Evolutionary conservation across 108 stramenopile species (phyloP).

Genomic region (Skeletonema menzelii): DNA sequence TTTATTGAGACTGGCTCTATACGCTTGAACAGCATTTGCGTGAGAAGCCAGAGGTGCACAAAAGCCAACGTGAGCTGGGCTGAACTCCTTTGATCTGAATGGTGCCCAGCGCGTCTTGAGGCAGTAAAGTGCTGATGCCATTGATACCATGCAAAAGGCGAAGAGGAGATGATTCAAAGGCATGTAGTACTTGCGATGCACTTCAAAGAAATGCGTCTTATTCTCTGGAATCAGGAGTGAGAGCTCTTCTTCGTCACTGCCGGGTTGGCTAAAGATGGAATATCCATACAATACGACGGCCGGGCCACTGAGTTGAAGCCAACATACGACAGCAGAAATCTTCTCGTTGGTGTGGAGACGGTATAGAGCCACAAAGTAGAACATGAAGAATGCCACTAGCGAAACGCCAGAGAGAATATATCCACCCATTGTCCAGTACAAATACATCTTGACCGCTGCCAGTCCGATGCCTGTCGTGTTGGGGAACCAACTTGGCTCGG

Average conservation of each 20-base stretch:
- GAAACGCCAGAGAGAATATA: conserved; percentile 33
- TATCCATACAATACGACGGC: conserved; percentile 44
- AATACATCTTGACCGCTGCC: conserved; percentile 36
- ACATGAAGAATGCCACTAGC: conserved; percentile 30
- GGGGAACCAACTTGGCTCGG: conserved; percentile 45
- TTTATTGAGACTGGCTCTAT: conserved; percentile 29
- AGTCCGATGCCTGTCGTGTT: conserved; percentile 50
- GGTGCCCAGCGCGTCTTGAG: conserved; percentile 22
- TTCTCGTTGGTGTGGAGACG: conserved; percentile 42
- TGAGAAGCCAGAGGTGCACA: conserved; percentile 42
- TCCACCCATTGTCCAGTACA: conserved; percentile 40
- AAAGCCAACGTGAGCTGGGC: conserved; percentile 48
- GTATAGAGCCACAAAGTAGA: conserved; percentile 41
- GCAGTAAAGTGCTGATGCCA: conserved; percentile 36
- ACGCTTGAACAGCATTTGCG: conserved; percentile 47
- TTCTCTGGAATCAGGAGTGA: conserved; percentile 19
- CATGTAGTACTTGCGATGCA: conserved; percentile 40
- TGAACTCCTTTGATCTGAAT: conserved; percentile 41
- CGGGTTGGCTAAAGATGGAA: conserved; percentile 45
- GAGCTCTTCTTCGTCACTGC: conserved; percentile 23
- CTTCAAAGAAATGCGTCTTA: conserved; percentile 20
- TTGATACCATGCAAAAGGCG: conserved; percentile 34
- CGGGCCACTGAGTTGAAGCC: conserved; percentile 49
- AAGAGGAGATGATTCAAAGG: conserved; percentile 36
- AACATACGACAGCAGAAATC: conserved; percentile 46